phyloP scores from a whole-genome alignment of 23 red algal genomes.

The Cyanidiococcus yangmingshanensis region DNA sequence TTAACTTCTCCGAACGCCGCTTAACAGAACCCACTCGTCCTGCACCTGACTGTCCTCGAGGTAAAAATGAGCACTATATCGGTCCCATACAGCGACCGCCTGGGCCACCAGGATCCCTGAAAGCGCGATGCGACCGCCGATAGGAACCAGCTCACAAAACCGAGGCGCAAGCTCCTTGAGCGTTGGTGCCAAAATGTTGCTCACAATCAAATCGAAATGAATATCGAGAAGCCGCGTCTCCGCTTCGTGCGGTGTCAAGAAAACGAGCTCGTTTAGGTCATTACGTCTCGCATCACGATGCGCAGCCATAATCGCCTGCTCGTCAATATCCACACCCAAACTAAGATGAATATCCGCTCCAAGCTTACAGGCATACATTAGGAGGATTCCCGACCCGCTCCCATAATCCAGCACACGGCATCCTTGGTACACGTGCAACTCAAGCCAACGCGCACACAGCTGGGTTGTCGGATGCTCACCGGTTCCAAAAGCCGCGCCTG shows the following conservation, averaged over 20 bases:
- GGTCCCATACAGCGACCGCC: conserved; percentile 34
- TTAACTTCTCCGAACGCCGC: neutral
- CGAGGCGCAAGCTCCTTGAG: conserved; percentile 40
- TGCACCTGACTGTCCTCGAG: neutral
- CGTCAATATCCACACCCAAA: conserved; percentile 56
- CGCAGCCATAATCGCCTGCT: conserved; percentile 37
- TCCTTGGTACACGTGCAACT: conserved; percentile 13
- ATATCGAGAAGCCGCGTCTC: neutral
- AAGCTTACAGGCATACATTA: conserved; percentile 31
- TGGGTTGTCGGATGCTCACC: conserved; percentile 93
- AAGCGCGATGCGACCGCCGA: conserved; percentile 44
- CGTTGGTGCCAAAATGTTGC: conserved; percentile 71
- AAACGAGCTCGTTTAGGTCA: neutral
- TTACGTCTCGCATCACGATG: conserved; percentile 38
- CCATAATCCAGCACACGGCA: conserved; percentile 70
- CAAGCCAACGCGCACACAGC: conserved; percentile 41
- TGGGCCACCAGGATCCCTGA: conserved; percentile 48
- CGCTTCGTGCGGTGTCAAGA: conserved; percentile 19
- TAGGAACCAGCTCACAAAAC: conserved; percentile 18
- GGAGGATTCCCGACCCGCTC: conserved; percentile 69
- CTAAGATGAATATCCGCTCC: neutral
- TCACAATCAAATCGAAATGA: conserved; percentile 55
- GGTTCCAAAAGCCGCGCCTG: conserved; percentile 79
- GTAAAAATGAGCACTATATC: conserved; percentile 23
- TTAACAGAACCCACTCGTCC: neutral